Evolutionary conservation across 2,329 filamentous ascomycete genomes (phyloP).

Genomic region (Colletotrichum destructivum): DNA sequence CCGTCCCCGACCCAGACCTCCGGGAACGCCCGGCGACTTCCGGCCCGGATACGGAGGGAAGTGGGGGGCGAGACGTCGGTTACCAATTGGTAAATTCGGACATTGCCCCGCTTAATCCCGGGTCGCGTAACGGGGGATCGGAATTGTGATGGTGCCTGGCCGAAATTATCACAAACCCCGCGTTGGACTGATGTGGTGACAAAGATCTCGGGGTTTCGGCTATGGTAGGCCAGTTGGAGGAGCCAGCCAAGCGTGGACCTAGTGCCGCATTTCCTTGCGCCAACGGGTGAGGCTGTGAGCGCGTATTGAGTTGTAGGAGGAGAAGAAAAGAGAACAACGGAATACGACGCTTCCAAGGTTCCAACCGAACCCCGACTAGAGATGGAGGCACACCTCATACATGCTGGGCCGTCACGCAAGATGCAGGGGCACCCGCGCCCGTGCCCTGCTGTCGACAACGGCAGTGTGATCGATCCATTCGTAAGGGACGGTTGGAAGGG

Average conservation of each 20-base stretch:
- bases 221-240: not conserved
- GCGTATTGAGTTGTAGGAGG: not conserved
- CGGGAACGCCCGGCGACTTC: not conserved
- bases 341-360: not conserved
- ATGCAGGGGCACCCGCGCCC: conserved; percentile 33
- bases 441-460: not conserved
- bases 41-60: not conserved
- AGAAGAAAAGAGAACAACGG: not conserved
- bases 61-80: not conserved
- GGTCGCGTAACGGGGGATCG: not conserved
- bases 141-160: not conserved
- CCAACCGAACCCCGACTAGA: not conserved
- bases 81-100: not conserved
- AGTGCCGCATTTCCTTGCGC: conserved; percentile 1
- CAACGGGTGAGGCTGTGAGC: not conserved
- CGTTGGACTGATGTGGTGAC: not conserved
- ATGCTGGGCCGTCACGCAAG: not conserved
- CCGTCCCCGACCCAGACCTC: too few relatives aligned
- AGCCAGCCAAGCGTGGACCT: not conserved
- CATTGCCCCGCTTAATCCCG: not conserved
- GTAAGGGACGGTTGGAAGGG: conserved; percentile 11
- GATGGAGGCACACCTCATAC: conserved; percentile 19
- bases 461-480: not conserved
- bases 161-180: not conserved
- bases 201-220: conserved; percentile 2